Percentiles rank a stretch among this genome's conserved stretches.
These are phyloP conservation scores for Fraxinus baroniana DNA, from an alignment of 305 asterid species.

Conservation along the genomic window DNA sequence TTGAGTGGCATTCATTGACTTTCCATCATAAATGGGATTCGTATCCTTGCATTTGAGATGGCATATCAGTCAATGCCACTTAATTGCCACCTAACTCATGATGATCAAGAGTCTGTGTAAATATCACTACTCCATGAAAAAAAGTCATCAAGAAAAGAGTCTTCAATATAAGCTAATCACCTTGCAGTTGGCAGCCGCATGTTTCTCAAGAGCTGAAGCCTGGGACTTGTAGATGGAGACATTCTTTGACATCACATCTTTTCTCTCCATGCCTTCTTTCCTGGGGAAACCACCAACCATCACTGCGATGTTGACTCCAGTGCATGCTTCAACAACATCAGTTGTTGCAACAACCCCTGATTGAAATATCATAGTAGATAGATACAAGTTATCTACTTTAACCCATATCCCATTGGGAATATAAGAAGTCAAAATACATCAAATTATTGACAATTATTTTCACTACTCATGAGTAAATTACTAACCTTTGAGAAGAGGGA, in stretches of 20 bases:
- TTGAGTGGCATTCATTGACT: not conserved
- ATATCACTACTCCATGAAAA: not conserved
- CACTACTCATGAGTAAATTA: not conserved
- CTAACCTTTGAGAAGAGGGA: conserved; percentile 87
- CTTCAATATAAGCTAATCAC: conserved; percentile 30
- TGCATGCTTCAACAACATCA: conserved; percentile 82
- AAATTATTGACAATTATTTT: not conserved
- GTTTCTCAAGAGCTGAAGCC: conserved; percentile 91
- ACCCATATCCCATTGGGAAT: not conserved
- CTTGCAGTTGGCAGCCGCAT: conserved; percentile 96
- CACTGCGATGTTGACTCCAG: conserved; percentile 78
- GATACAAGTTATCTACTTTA: not conserved
- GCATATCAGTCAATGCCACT: not conserved
- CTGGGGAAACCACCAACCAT: conserved; percentile 99
- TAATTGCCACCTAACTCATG: not conserved
- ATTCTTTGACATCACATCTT: conserved; percentile 95
- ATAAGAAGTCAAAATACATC: not conserved
- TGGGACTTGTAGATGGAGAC: conserved; percentile 96
- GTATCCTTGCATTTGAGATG: no score
- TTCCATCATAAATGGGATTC: not conserved
- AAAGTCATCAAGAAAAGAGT: not conserved
- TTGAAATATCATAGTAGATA: not conserved
- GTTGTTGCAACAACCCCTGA: conserved; percentile 95
- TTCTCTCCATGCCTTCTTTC: conserved; percentile 98
- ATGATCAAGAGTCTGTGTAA: not conserved